These are phyloP conservation scores for Grosmannia penicillata DNA, from an alignment of 2,329 filamentous ascomycete genomes.

Conservation along the genomic window DNA sequence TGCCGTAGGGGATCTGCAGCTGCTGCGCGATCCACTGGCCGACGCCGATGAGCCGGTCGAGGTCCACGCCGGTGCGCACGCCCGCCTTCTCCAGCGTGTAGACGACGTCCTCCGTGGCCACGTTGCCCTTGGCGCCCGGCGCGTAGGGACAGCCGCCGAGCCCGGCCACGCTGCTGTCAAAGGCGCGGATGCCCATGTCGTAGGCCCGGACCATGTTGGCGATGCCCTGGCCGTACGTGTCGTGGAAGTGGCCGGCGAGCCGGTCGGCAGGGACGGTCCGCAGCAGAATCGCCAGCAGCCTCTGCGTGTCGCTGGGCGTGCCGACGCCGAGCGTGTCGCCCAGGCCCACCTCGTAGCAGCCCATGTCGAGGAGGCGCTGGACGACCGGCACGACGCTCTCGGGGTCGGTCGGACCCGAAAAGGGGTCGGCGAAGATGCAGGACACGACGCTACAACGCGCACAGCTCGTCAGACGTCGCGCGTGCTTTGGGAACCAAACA, in stretches of 20 bases:
- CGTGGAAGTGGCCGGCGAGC: slow-evolving; percentile 1
- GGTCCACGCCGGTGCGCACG: background rate
- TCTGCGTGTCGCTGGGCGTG: background rate
- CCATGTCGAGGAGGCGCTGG: background rate
- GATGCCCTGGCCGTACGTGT: slow-evolving; percentile 1
- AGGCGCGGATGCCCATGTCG: background rate
- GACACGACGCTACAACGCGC: background rate
- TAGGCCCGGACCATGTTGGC: background rate
- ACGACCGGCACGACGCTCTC: background rate
- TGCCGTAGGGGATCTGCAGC: background rate
- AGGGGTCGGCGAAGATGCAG: slow-evolving; percentile 1
- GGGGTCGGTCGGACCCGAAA: background rate
- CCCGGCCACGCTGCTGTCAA: slow-evolving; percentile 2
- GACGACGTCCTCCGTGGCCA: slow-evolving; percentile 1
- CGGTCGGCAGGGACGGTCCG: background rate
- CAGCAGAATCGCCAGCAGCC: background rate
- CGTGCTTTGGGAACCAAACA: too few relatives aligned
- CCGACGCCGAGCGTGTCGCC: slow-evolving; percentile 2
- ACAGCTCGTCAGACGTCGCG: too few relatives aligned
- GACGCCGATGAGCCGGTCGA: background rate
- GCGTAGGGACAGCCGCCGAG: slow-evolving; percentile 1
- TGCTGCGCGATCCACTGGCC: background rate
- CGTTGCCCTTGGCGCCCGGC: slow-evolving; percentile 1
- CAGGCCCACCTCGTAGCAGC: slow-evolving; percentile 1
- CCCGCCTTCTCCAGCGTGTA: slow-evolving; percentile 1